Percentiles rank a stretch among this genome's conserved stretches.
These are phyloP conservation scores for Aspergillus pseudoviridinutans DNA, from an alignment of 2,329 filamentous ascomycete species.

Conservation along the genomic window DNA sequence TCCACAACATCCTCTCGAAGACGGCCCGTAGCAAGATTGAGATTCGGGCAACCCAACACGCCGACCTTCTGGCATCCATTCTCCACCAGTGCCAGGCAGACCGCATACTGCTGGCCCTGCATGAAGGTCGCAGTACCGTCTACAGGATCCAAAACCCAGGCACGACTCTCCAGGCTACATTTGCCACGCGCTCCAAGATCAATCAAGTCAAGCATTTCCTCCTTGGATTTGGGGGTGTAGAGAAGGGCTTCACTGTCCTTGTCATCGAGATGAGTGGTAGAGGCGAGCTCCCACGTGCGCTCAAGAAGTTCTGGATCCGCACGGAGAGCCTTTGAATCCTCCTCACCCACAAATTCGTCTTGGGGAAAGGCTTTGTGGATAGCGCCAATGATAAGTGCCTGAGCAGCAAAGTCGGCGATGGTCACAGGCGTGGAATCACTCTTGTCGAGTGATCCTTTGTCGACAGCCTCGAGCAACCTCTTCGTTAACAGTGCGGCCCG, in stretches of 20 bases:
- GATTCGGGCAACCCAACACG: constrained; percentile 60
- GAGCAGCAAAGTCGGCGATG: constrained; percentile 60
- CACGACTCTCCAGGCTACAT: constrained; percentile 38
- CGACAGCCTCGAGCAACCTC: constrained; percentile 45
- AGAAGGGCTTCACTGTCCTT: constrained; percentile 32
- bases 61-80: constrained; percentile 55
- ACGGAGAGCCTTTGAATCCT: constrained; percentile 53
- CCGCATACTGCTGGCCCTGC: constrained; percentile 58
- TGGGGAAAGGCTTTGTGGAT: constrained; percentile 52
- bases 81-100: constrained; percentile 57
- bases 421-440: constrained; percentile 59
- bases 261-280: constrained; percentile 31
- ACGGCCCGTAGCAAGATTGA: constrained; percentile 40
- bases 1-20: constrained; percentile 42
- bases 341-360: constrained; percentile 60
- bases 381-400: constrained; percentile 58
- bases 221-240: constrained; percentile 41
- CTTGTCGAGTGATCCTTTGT: constrained; percentile 53
- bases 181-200: constrained; percentile 51
- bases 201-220: constrained; percentile 60
- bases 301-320: constrained; percentile 45
- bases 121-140: constrained; percentile 63
- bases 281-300: constrained; percentile 55
- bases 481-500: constrained; percentile 58
- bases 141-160: constrained; percentile 63